Evolutionary conservation across 139 green algal genomes (phyloP), one percentile per base, ranked within the genome.

Genomic region (Mychonastes homosphaera): DNA sequence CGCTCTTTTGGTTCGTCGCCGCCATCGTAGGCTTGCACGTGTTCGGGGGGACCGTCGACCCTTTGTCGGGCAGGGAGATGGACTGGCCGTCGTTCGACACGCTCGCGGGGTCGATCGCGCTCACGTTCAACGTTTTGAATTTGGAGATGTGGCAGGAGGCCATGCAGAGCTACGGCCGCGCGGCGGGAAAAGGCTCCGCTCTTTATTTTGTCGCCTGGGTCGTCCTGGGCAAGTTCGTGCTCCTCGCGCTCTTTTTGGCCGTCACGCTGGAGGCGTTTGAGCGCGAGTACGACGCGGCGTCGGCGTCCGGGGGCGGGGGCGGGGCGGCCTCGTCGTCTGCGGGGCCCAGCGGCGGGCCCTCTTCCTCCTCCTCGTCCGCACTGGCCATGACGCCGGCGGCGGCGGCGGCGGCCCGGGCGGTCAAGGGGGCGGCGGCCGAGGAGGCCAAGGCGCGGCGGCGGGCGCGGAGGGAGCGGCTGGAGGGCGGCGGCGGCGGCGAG

Each of bases 1-100:
- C 68, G n/a, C 72, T 91, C 18, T 90, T 90, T 67, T 90, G 56
- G 83, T 65, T 89, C n/a, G 83, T 93, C 6, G 89, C 85, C 57
- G 64, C 83, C 26, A 87, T 90, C 62, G 70, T 93, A 39, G 84
- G 84, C 9, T 68, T 93, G 43, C 84, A 93, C 49, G 71, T 88
- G 45, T 88, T 84, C 56, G 81, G 78, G 0, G 74, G 57, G 9
- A 49, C 68, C 16, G n/a, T n/a, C n/a, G n/a, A n/a, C n/a, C n/a
- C n/a, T n/a, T n/a, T n/a, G n/a, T n/a, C n/a, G n/a, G n/a, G n/a
- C n/a, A n/a, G n/a, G n/a, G 6, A 50, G 19, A 41, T 77, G 5
- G 45, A 62, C 7, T 81, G 73, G 65, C 82, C 82, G 36, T 87
- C 84, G 63, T 89, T 83, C 64, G 55, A 83, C 45, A 77, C 72